Conservation (phyloP, 371 early-diverging fungal genomes). For the Funneliformis caledonium region DNA sequence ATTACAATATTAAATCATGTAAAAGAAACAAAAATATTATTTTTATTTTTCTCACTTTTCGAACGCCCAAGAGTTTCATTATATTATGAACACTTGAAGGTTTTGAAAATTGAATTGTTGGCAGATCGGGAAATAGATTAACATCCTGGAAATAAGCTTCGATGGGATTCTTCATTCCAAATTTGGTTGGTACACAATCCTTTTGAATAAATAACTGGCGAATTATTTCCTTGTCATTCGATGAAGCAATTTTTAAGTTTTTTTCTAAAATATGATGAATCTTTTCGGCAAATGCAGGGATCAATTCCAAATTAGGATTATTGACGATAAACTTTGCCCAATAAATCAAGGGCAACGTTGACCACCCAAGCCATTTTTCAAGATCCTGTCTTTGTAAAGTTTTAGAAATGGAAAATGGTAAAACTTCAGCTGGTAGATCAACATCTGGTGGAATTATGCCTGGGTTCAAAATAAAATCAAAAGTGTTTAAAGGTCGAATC, state of each 20-base stretch:
- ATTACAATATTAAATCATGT: background rate
- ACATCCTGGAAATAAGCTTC: slow-evolving; percentile 82
- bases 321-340: slow-evolving; percentile 57
- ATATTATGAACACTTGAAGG: slow-evolving; percentile 56
- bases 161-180: slow-evolving; percentile 68
- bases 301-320: slow-evolving; percentile 53
- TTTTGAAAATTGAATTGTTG: slow-evolving; percentile 63
- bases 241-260: slow-evolving; percentile 44
- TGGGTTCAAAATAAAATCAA: slow-evolving; percentile 59
- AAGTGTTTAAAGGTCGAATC: slow-evolving; percentile 50
- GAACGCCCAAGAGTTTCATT: slow-evolving; percentile 74
- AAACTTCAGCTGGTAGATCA: slow-evolving; percentile 62
- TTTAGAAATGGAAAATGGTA: slow-evolving; percentile 71
- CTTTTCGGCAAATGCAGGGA: slow-evolving; percentile 68
- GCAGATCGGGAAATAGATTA: slow-evolving; percentile 83
- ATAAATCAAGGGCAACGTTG: slow-evolving; percentile 62
- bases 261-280: slow-evolving; percentile 61
- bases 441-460: slow-evolving; percentile 63
- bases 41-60: slow-evolving; percentile 55
- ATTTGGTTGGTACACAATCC: slow-evolving; percentile 73
- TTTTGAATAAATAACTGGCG: slow-evolving; percentile 52
- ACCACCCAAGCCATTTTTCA: slow-evolving; percentile 56
- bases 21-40: background rate
- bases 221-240: slow-evolving; percentile 51
- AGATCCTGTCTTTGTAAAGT: slow-evolving; percentile 62